These are phyloP conservation scores for Biscogniauxia sp. DNA, from an alignment of 2,329 filamentous ascomycete genomes.

Conservation along the genomic window DNA sequence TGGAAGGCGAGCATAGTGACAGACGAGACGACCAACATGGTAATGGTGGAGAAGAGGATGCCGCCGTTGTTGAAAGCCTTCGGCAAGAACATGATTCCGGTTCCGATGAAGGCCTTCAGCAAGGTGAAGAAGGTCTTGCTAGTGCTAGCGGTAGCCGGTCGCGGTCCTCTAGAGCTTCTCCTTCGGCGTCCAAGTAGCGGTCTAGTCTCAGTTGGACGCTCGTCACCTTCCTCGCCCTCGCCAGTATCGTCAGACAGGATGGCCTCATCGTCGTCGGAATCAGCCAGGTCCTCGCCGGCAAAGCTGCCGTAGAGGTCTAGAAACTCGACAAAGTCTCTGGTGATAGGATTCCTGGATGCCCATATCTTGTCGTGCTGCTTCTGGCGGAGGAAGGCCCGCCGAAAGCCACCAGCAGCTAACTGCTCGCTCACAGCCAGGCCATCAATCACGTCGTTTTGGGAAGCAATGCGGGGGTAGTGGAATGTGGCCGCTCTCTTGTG, in stretches of 20 bases:
- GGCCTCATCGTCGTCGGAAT: slow-evolving; percentile 59
- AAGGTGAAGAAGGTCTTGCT: slow-evolving; percentile 75
- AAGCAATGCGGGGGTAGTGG: slow-evolving; percentile 54
- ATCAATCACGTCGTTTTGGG: slow-evolving; percentile 30
- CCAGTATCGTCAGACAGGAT: slow-evolving; percentile 41
- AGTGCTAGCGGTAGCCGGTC: slow-evolving; percentile 63
- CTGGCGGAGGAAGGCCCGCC: slow-evolving; percentile 45
- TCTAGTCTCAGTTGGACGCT: slow-evolving; percentile 48
- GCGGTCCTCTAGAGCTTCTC: slow-evolving; percentile 46
- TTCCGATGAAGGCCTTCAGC: slow-evolving; percentile 76
- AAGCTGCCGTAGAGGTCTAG: slow-evolving; percentile 74
- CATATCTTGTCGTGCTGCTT: slow-evolving; percentile 34
- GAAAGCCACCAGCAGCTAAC: slow-evolving; percentile 46
- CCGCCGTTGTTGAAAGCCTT: slow-evolving; percentile 76
- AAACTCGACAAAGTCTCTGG: slow-evolving; percentile 71
- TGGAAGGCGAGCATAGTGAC: slow-evolving; percentile 71
- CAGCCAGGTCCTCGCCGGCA: slow-evolving; percentile 67
- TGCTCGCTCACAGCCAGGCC: slow-evolving; percentile 32
- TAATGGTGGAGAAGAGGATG: slow-evolving; percentile 70
- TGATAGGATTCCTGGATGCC: slow-evolving; percentile 53
- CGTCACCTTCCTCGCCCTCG: slow-evolving; percentile 33
- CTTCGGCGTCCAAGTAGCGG: slow-evolving; percentile 57
- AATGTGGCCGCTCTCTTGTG: slow-evolving; percentile 64
- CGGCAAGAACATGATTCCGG: slow-evolving; percentile 78
- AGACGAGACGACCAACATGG: slow-evolving; percentile 62